Percentiles rank a stretch among this genome's conserved stretches.
These are phyloP conservation scores for Nitzschia putrida DNA, from an alignment of 108 stramenopile genomes.

Conservation along the genomic window DNA sequence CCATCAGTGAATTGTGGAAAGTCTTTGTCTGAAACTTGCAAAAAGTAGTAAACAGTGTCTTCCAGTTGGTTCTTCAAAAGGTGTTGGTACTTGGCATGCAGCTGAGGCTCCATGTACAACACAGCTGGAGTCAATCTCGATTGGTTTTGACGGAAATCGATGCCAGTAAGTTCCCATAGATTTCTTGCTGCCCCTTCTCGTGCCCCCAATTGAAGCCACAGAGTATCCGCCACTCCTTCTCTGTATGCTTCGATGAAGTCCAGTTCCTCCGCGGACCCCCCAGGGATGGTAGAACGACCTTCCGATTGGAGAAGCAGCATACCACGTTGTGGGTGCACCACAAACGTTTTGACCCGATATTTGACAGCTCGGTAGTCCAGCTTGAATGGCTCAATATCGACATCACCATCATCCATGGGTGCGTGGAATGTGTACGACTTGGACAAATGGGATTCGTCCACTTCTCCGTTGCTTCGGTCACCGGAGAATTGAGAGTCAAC, in stretches of 20 bases:
- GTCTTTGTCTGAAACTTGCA: slow-evolving; percentile 29
- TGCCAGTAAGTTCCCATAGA: slow-evolving; percentile 28
- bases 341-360: slow-evolving; percentile 26
- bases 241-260: slow-evolving; percentile 30
- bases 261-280: slow-evolving; percentile 12
- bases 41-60: slow-evolving; percentile 32
- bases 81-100: slow-evolving; percentile 11
- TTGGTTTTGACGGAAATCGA: slow-evolving; percentile 24
- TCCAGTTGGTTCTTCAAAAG: slow-evolving; percentile 24
- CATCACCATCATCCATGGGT: background rate
- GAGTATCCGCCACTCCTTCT: slow-evolving; percentile 9
- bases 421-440: slow-evolving; percentile 30
- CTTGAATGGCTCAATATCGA: slow-evolving; percentile 20
- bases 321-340: slow-evolving; percentile 28
- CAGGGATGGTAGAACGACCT: slow-evolving; percentile 18
- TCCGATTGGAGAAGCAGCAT: slow-evolving; percentile 22
- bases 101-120: slow-evolving; percentile 11
- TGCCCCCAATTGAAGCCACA: slow-evolving; percentile 33
- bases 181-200: slow-evolving; percentile 32
- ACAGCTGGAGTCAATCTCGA: slow-evolving; percentile 33
- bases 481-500: slow-evolving; percentile 14
- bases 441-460: slow-evolving; percentile 16
- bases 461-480: slow-evolving; percentile 16
- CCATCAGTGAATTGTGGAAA: slow-evolving; percentile 4
- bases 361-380: slow-evolving; percentile 18